Evolutionary conservation across 2,329 filamentous ascomycete genomes (phyloP).

Genomic region (Diplodia corticola): DNA sequence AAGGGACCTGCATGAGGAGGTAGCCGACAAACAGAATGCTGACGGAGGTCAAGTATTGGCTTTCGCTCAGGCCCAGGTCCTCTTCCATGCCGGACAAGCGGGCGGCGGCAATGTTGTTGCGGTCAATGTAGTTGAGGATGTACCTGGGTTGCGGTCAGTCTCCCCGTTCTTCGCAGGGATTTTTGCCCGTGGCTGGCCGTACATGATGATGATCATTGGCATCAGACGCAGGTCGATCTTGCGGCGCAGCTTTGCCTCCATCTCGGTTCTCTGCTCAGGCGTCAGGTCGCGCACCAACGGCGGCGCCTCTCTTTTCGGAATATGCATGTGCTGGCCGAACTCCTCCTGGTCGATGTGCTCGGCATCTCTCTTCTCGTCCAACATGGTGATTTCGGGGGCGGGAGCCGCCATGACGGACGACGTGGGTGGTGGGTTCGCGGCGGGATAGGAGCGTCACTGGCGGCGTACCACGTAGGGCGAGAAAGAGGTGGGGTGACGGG

Average conservation of each 20-base stretch:
- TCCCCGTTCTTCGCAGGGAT: too few species aligned
- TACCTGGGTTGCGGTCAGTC: slow-evolving; percentile 58
- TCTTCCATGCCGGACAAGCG: slow-evolving; percentile 61
- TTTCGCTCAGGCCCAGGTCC: slow-evolving; percentile 58
- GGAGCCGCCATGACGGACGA: not conserved
- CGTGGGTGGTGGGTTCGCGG: not conserved
- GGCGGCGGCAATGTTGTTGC: slow-evolving; percentile 69
- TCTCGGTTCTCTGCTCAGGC: slow-evolving; percentile 51
- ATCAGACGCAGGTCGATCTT: slow-evolving; percentile 71
- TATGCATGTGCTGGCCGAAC: slow-evolving; percentile 9
- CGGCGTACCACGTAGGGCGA: not conserved
- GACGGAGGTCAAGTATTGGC: slow-evolving; percentile 57
- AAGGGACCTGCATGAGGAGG: slow-evolving; percentile 50
- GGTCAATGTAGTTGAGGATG: slow-evolving; percentile 72
- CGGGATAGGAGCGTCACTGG: not conserved
- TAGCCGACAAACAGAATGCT: slow-evolving; percentile 63
- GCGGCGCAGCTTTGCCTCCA: slow-evolving; percentile 62
- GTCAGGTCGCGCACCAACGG: slow-evolving; percentile 46
- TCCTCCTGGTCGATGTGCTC: slow-evolving; percentile 19
- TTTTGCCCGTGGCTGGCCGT: slow-evolving; percentile 35
- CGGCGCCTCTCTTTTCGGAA: slow-evolving; percentile 28
- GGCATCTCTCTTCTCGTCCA: slow-evolving; percentile 12
- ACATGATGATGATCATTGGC: slow-evolving; percentile 71
- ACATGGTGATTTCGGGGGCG: not conserved
- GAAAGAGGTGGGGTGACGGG: not conserved